Evolutionary conservation across 148 eudicot species (phyloP).

Genomic region (Cornus kousa): DNA sequence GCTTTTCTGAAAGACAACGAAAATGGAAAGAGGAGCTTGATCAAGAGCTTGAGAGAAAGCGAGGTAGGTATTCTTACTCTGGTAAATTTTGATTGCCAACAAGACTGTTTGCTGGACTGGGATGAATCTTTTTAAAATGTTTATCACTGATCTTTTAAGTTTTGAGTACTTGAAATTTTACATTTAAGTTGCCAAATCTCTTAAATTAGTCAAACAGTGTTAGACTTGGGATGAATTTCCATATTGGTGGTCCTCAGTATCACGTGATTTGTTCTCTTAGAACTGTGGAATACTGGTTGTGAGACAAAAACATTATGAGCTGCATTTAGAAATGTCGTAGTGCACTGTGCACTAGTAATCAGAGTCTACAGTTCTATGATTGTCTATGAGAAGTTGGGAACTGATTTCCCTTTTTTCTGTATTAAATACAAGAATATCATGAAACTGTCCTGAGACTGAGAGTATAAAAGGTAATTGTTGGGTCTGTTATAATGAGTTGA

Average conservation of each 20-base stretch:
- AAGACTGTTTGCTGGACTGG: not conserved
- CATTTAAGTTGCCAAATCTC: not conserved
- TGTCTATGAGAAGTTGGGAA: not conserved
- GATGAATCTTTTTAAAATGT: not conserved
- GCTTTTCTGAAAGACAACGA: conserved; percentile 36
- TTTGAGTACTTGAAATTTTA: not conserved
- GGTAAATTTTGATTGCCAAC: not conserved
- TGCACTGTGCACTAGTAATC: too few species aligned
- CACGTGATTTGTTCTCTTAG: not conserved
- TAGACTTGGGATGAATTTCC: not conserved
- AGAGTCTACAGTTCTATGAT: not conserved
- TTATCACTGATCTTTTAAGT: not conserved
- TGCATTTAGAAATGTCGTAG: too few species aligned
- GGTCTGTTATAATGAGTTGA: not conserved
- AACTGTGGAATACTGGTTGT: not conserved
- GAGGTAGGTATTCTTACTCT: conserved; percentile 26
- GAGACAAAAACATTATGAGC: not conserved
- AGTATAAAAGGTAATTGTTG: not conserved
- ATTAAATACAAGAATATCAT: not conserved
- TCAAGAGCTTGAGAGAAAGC: conserved; percentile 45
- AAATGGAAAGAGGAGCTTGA: conserved; percentile 59
- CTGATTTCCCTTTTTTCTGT: not conserved
- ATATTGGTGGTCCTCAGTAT: not conserved
- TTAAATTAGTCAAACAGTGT: not conserved
- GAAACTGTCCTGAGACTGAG: not conserved